Percentiles rank a stretch among this genome's conserved stretches.
phyloP scores from a whole-genome alignment of 2,329 filamentous ascomycete genomes.

The Pseudogymnoascus sp. region DNA sequence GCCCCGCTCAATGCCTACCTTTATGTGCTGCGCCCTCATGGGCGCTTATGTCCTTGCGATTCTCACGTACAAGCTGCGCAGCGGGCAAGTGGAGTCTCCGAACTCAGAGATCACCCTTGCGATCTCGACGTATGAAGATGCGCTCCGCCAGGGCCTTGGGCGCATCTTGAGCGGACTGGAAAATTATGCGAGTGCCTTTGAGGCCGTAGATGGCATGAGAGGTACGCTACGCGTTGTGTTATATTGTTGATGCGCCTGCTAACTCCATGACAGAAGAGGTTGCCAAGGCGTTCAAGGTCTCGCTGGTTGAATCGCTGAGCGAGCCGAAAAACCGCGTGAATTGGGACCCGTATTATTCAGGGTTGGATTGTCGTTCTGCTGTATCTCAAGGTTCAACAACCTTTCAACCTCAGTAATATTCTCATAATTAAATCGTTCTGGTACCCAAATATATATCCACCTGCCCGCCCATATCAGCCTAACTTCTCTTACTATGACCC shows the following conservation, averaged over 20 bases:
- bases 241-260: not conserved
- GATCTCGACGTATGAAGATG: not conserved
- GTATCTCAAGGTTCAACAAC: not conserved
- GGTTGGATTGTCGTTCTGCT: not conserved
- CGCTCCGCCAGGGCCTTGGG: not conserved
- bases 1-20: conserved; percentile 27
- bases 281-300: not conserved
- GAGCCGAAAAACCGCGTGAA: not conserved
- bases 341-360: not conserved
- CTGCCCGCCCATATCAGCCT: not conserved
- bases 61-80: conserved; percentile 14
- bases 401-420: not conserved
- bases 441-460: not conserved
- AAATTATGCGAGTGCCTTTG: conserved; percentile 1
- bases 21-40: conserved; percentile 30
- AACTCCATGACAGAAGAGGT: not conserved
- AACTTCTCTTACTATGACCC: not conserved
- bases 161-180: not conserved
- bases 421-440: not conserved
- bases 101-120: not conserved
- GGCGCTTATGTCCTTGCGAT: conserved; percentile 28
- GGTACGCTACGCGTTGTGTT: not conserved
- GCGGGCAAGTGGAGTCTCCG: not conserved
- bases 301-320: not conserved
- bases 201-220: conserved; percentile 7